Evolutionary conservation across 2,329 filamentous ascomycete genomes (phyloP), one percentile per base, ranked within the genome.

Genomic region (Scedosporium aurantiacum): DNA sequence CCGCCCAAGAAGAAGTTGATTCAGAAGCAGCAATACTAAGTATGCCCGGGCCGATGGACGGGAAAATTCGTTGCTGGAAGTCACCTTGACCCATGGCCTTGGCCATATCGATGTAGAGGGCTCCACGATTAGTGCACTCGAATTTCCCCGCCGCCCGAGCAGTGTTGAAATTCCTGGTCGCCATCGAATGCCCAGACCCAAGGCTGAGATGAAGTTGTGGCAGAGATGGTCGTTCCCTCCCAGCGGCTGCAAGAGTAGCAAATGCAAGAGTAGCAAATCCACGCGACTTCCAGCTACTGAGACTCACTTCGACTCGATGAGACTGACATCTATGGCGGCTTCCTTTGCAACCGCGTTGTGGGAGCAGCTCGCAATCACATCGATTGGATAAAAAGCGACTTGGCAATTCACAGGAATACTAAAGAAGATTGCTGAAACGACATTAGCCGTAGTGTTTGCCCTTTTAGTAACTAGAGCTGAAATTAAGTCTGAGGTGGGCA

Each of bases 151-250:
- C 7, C 41, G 41, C 3, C 41, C 12, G 12, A 14, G 41, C 7
- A 45, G 41, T 45, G 47, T 10, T 60, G 61, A 45, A 68, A 64
- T 60, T 64, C 63, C 54, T 69, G 67, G 12, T 57, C 62, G 18
- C 57, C 28, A 40, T 69, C 68, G 66, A 65, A 68, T 5, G 66
- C 66, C 67, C 67, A 69, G 58, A 69, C 64, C 65, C 67, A 66
- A 21, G 67, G 66, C 63, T 68, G 67, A 3, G 66, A 66, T 8
- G 32, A 52, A 8, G 66, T 56, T 7, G 64, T 63, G 4, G 63
- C 61, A 0, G 66, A 64, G 21, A 68, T 61, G 18, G 61, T 43
- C 1, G 64, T 58, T 3, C 64, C 66, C 2, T 59, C 60, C 65
- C 66, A 68, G 27, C 61, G 57, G 12, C 64, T 65, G 62, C 67